These are phyloP conservation scores for Clavulina sp. DNA, from an alignment of 768 basidiomycete genomes.

Conservation along the genomic window DNA sequence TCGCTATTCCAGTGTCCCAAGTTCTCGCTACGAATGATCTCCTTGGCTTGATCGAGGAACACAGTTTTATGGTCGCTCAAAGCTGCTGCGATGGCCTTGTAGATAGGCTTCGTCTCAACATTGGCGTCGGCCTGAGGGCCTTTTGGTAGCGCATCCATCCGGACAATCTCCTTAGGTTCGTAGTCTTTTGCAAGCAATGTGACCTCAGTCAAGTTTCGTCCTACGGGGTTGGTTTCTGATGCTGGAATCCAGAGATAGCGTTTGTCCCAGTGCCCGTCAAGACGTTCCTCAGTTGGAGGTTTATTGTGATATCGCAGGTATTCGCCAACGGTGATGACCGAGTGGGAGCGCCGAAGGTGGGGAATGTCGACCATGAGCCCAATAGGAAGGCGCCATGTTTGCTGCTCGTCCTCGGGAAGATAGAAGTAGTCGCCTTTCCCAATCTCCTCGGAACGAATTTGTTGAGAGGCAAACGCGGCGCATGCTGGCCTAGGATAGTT, in stretches of 20 bases:
- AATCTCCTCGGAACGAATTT: constrained; percentile 1
- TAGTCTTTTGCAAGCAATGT: background rate
- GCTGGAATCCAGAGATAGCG: constrained; percentile 16
- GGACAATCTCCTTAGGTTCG: constrained; percentile 5
- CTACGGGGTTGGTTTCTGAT: constrained; percentile 14
- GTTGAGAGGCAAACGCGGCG: constrained; percentile 1
- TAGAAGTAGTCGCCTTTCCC: constrained; percentile 1
- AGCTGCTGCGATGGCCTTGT: background rate
- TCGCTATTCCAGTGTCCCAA: constrained; percentile 6
- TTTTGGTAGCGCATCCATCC: constrained; percentile 2
- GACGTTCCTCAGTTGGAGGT: background rate
- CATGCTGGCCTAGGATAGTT: constrained; percentile 4
- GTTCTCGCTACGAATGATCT: constrained; percentile 3
- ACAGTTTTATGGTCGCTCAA: background rate
- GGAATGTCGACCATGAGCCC: constrained; percentile 6
- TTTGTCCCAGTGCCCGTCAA: constrained; percentile 3
- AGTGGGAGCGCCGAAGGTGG: background rate
- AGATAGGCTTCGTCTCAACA: background rate
- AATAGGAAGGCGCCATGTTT: constrained; percentile 1
- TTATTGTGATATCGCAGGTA: constrained; percentile 6
- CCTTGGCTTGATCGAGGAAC: background rate
- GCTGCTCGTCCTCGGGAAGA: background rate
- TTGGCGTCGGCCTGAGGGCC: background rate
- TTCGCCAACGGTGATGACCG: constrained; percentile 4
- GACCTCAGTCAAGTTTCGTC: constrained; percentile 13